Percentiles rank a stretch among this genome's conserved stretches.
Conservation (phyloP, 2,329 filamentous ascomycete genomes). For the Alternaria triticina region DNA sequence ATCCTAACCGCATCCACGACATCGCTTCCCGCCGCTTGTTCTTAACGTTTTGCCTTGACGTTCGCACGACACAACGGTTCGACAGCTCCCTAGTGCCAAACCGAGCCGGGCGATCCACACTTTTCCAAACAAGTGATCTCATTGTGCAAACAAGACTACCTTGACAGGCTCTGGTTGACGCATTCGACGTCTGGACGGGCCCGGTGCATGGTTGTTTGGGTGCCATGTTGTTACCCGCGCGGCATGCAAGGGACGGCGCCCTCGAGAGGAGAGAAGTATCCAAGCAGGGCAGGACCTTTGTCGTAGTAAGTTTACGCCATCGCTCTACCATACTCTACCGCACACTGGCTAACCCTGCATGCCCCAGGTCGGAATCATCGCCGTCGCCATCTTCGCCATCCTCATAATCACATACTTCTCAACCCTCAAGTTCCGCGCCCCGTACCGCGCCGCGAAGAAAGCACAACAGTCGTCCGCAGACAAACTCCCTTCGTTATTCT, state of each 20-base stretch:
- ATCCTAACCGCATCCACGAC: conserved; percentile 11
- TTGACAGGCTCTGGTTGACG: conserved; percentile 11
- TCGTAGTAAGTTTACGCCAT: conserved; percentile 35
- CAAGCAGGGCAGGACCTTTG: conserved; percentile 31
- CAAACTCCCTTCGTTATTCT: conserved; percentile 43
- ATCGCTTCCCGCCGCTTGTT: not conserved
- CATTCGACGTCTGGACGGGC: conserved; percentile 12
- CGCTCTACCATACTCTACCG: not conserved
- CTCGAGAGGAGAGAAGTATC: conserved; percentile 27
- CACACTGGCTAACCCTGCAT: conserved; percentile 14
- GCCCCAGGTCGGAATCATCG: conserved; percentile 37
- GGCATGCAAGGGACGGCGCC: conserved; percentile 25
- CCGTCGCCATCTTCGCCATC: conserved; percentile 38
- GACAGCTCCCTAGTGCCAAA: conserved; percentile 23
- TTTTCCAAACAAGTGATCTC: conserved; percentile 32
- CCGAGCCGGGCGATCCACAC: conserved; percentile 28
- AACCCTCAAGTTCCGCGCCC: conserved; percentile 32
- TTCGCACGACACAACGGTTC: conserved; percentile 10
- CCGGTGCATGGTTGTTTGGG: conserved; percentile 4
- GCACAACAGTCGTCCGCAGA: conserved; percentile 22
- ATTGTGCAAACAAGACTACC: conserved; percentile 25
- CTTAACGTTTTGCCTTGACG: not conserved
- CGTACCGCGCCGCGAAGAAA: conserved; percentile 13
- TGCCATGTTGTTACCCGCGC: conserved; percentile 38
- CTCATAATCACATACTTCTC: conserved; percentile 41